Evolutionary conservation across 768 basidiomycete species (phyloP).

Genomic region (Leucocoprinus leucothites): DNA sequence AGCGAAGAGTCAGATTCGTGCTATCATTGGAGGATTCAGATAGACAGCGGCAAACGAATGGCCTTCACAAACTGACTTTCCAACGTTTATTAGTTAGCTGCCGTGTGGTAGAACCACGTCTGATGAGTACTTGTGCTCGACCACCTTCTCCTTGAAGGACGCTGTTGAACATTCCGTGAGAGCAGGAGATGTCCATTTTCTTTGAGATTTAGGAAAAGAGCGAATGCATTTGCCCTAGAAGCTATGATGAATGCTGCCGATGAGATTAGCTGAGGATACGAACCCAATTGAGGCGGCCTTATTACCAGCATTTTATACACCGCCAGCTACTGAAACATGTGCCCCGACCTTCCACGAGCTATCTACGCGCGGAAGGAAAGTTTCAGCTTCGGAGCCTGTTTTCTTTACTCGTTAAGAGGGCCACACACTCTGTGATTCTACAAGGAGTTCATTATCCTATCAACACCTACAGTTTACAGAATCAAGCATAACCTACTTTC

Average conservation of each 20-base stretch:
- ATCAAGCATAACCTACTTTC: too few relatives aligned
- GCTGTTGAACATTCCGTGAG: conserved; percentile 49
- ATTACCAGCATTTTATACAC: conserved; percentile 67
- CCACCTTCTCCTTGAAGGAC: conserved; percentile 60
- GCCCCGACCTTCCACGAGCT: conserved; percentile 74
- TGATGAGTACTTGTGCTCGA: conserved; percentile 56
- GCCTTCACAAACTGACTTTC: conserved; percentile 52
- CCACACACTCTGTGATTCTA: background rate
- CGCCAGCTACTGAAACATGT: conserved; percentile 80
- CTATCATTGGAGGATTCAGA: background rate
- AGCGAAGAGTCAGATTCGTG: background rate
- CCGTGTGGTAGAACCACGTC: conserved; percentile 78
- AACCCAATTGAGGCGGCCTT: conserved; percentile 75
- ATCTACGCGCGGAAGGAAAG: conserved; percentile 27
- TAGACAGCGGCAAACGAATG: conserved; percentile 77
- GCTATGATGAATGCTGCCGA: background rate
- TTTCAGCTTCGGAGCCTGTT: conserved; percentile 13
- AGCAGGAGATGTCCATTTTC: conserved; percentile 72
- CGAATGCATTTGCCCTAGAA: conserved; percentile 75
- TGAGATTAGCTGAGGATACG: conserved; percentile 10
- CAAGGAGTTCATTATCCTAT: too few relatives aligned
- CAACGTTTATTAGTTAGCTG: conserved; percentile 83
- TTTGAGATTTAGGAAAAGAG: conserved; percentile 83
- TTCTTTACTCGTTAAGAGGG: conserved; percentile 14
- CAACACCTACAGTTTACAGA: too few relatives aligned